These are phyloP conservation scores for Fusarium pilosicola DNA, from an alignment of 2,329 filamentous ascomycete species.

Conservation along the genomic window DNA sequence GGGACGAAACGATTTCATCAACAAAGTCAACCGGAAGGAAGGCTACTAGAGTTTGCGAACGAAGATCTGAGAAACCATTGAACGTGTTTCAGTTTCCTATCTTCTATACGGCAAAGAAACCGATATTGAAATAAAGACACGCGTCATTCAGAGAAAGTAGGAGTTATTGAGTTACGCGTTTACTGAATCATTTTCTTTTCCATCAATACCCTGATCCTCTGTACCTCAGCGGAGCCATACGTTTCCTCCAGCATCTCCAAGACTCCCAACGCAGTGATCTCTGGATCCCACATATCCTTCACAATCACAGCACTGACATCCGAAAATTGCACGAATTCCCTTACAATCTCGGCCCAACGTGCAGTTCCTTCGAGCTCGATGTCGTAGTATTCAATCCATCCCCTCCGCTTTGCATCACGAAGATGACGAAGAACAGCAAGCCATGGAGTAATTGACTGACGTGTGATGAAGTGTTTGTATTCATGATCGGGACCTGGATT, in stretches of 20 bases:
- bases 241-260: constrained; percentile 3
- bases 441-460: not conserved
- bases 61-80: not conserved
- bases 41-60: constrained; percentile 41
- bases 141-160: not conserved
- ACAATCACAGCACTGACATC: not conserved
- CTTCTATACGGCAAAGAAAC: not conserved
- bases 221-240: not conserved
- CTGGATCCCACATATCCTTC: constrained; percentile 9
- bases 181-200: not conserved
- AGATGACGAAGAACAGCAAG: constrained; percentile 3
- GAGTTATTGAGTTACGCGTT: not conserved
- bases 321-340: not conserved
- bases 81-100: not conserved
- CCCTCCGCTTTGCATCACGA: constrained; percentile 9
- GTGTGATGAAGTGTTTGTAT: constrained; percentile 12
- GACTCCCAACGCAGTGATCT: constrained; percentile 1
- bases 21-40: constrained; percentile 52
- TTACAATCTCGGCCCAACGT: constrained; percentile 1
- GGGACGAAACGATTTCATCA: constrained; percentile 52
- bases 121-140: not conserved
- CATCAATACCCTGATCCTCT: not conserved
- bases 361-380: not conserved
- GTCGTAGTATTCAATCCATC: constrained; percentile 12
- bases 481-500: constrained; percentile 4